Base-by-base conservation (phyloP, 352 stramenopile species). In the Phytophthora sansomeana region DNA sequence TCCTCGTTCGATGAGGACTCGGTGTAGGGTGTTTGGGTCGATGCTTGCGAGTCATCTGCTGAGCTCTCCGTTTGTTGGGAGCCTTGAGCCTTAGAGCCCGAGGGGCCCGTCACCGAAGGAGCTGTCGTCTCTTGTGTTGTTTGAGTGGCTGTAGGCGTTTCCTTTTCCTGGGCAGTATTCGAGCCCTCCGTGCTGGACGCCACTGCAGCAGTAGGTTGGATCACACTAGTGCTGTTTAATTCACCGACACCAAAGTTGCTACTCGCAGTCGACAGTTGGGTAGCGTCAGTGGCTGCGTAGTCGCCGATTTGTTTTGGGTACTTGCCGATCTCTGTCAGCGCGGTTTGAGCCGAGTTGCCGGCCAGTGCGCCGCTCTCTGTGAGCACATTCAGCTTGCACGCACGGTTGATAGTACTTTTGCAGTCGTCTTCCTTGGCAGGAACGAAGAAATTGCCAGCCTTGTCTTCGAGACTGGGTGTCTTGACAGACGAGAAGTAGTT, bases 351-450 rank as follows among this genome's bases (percentile, higher is more conserved):
- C 38, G 36, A 48, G 28, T 50, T 50, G 39, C 26, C 49, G 8
- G 14, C 21, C 10, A 60, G 39, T 6, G 30, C 17, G 4, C 48
- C 58, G 48, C 58, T 66, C 7, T 66, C 38, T 0, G 26, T 44
- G 5, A 38, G 32, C 32, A 38, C 32, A 38, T 38, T 38, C 32
- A 38, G 32, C 10, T 38, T 38, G 32, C 32, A 38, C 5, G 1
- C 5, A 8, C 32, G 32, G 7, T 13, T 13, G 32, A 38, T 38
- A 38, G 16, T 38, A 8, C 9, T 13, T 38, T 38, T 8, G 32
- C 32, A 38, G 5, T 38, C 16, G 3, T 16, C 32, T 8, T 8
- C 5, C 16, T 1, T 13, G 16, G 13, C 32, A 8, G 32, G 32
- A 8, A 38, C 16, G 16, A 38, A 38, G 16, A 38, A 38, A 8